A percentile compares a stretch with the other conserved stretches of the same genome.
phyloP scores from a whole-genome alignment of 2,329 filamentous ascomycete genomes.

The Talaromyces sp. region DNA sequence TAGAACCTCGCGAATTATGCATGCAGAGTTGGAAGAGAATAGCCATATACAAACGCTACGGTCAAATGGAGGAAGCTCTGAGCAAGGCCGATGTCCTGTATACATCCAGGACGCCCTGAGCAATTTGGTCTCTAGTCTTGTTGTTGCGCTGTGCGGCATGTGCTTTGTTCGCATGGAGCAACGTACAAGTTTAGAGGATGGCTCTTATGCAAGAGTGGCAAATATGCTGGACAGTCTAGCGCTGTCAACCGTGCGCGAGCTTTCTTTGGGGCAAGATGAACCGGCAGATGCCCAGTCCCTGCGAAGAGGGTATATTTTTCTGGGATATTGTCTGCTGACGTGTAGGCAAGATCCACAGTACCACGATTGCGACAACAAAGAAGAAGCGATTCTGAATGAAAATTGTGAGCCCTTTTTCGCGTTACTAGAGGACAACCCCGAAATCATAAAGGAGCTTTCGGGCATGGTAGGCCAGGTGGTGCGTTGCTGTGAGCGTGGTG shows the following conservation, averaged over 20 bases:
- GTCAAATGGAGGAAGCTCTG: background rate
- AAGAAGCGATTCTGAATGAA: conserved; percentile 13
- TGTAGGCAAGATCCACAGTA: conserved; percentile 18
- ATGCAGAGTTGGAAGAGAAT: background rate
- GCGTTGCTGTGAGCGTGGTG: conserved; percentile 24
- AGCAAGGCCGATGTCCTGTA: conserved; percentile 20
- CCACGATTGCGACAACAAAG: conserved; percentile 1
- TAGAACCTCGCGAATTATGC: background rate
- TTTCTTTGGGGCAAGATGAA: conserved; percentile 13
- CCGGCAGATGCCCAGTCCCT: conserved; percentile 20
- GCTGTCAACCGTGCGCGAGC: conserved; percentile 18
- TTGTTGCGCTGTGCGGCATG: conserved; percentile 33
- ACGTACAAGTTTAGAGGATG: conserved; percentile 8
- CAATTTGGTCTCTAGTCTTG: conserved; percentile 30
- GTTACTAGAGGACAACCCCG: conserved; percentile 22
- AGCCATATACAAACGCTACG: background rate
- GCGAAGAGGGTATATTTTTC: conserved; percentile 27
- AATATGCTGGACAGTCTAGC: conserved; percentile 20
- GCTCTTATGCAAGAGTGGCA: conserved; percentile 19
- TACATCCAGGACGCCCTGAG: conserved; percentile 31
- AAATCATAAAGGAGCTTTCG: conserved; percentile 29
- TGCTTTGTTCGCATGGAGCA: conserved; percentile 27
- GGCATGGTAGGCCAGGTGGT: conserved; percentile 29
- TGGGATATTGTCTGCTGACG: conserved; percentile 25
- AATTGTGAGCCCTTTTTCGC: conserved; percentile 26